Conservation (phyloP, 108 stramenopile species). For the Stephanodiscus minutulus region DNA sequence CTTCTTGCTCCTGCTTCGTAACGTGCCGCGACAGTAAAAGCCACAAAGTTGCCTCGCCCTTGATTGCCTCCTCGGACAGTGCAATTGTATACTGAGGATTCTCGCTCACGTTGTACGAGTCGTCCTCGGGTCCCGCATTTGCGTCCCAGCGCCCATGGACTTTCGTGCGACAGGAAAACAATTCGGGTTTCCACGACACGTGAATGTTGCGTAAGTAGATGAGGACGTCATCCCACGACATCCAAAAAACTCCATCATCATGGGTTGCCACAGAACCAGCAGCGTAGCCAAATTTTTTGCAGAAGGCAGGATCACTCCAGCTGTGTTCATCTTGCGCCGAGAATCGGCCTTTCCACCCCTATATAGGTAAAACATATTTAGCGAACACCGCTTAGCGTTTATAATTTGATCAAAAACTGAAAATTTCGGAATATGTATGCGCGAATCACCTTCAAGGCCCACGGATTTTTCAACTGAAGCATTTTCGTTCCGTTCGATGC, state of each 20-base stretch:
- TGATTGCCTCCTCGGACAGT: slow-evolving; percentile 60
- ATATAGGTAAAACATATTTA: neutral
- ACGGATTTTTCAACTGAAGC: slow-evolving; percentile 92
- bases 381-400: too few species aligned
- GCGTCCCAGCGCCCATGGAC: slow-evolving; percentile 69
- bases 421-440: neutral
- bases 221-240: slow-evolving; percentile 81
- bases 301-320: slow-evolving; percentile 55
- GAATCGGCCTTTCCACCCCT: slow-evolving; percentile 74
- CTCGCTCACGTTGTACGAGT: slow-evolving; percentile 74
- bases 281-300: slow-evolving; percentile 67
- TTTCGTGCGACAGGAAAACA: slow-evolving; percentile 53
- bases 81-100: slow-evolving; percentile 79
- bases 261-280: slow-evolving; percentile 52
- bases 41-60: slow-evolving; percentile 65
- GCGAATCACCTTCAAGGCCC: slow-evolving; percentile 58
- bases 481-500: slow-evolving; percentile 62
- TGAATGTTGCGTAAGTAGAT: slow-evolving; percentile 79
- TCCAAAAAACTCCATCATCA: slow-evolving; percentile 93
- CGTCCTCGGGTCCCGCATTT: slow-evolving; percentile 59
- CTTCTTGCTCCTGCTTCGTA: slow-evolving; percentile 80
- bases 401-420: too few species aligned
- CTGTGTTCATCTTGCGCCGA: slow-evolving; percentile 50
- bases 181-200: slow-evolving; percentile 72
- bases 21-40: slow-evolving; percentile 78